These are phyloP conservation scores for Yamadazyma blattariae DNA, from an alignment of 1,139 yeast genomes.

Conservation along the genomic window DNA sequence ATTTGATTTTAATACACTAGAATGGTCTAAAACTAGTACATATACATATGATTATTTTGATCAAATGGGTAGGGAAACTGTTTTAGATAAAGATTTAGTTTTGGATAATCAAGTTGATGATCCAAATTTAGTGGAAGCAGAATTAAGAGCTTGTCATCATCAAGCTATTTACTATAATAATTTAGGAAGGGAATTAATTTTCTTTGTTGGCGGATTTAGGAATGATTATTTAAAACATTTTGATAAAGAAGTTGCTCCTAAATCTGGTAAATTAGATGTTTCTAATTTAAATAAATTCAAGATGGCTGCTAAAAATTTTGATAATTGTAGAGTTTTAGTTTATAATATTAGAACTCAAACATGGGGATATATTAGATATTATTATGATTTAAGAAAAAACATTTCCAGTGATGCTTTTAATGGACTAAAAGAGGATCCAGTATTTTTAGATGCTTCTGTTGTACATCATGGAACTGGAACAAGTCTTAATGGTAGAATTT, in stretches of 20 bases:
- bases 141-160: conserved; percentile 44
- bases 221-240: conserved; percentile 35
- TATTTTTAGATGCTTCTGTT: conserved; percentile 30
- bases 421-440: conserved; percentile 18
- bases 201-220: conserved; percentile 41
- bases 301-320: conserved; percentile 25
- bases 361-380: conserved; percentile 39
- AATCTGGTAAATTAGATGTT: conserved; percentile 35
- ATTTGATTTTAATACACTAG: conserved; percentile 32
- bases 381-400: conserved; percentile 29
- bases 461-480: conserved; percentile 32
- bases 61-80: conserved; percentile 21
- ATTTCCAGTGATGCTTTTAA: conserved; percentile 22
- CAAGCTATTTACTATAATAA: conserved; percentile 34
- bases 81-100: conserved; percentile 16
- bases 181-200: conserved; percentile 35
- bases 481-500: conserved; percentile 33
- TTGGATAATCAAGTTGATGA: conserved; percentile 23
- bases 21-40: conserved; percentile 34
- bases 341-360: conserved; percentile 42
- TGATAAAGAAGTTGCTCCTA: conserved; percentile 26
- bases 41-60: conserved; percentile 37
- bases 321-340: conserved; percentile 33
- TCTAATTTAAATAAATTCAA: conserved; percentile 32
- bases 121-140: conserved; percentile 39